Evolutionary conservation across 2,329 filamentous ascomycete genomes (phyloP), one percentile per base, ranked within the genome.

Genomic region (Tolypocladium amazonense): DNA sequence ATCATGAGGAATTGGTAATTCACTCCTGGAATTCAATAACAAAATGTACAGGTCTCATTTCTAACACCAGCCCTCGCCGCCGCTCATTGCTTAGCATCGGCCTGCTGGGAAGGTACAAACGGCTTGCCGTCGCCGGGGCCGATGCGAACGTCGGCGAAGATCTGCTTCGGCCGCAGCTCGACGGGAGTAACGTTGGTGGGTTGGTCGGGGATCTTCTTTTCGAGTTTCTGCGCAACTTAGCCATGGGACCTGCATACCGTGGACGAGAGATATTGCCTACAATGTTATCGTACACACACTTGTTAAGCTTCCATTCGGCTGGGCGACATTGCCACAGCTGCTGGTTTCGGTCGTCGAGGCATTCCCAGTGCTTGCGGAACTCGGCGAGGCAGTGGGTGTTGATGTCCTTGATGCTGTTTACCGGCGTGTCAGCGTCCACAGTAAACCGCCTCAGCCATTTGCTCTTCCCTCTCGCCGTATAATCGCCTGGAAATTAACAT

Each of bases 301-400:
- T 88, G 82, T 97, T 99, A 69, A 99, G 80, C 72, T 87, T 87
- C 84, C 90, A 88, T 81, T 99, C 94, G 64, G 84, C 81, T 70
- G 86, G 87, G 69, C 94, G 86, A 80, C 94, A 99, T 72, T 97
- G 91, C 89, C 91, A 99, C 62, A 97, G 80, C 77, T 96, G 90
- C 72, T 99, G 94, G 81, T 99, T 99, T 80, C 95, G 92, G 79
- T 96, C 88, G 72, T 99, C 94, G 61, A 99, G 83, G 72, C 94
- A 99, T 70, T 90, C 82, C 92, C 92, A 99, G 79, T 99, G 94
- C 71, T 85, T 84, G 68, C 90, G 88, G 82, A 99, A 99, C 76
- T 96, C 84, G 63, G 88, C 82, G 60, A 99, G 80, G 77, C 94
- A 99, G 80, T 90, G 86, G 75, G 90, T 93, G 82, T 97, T 97